Conservation (phyloP, 495 filamentous ascomycete species). For the Penicillium alfredii region DNA sequence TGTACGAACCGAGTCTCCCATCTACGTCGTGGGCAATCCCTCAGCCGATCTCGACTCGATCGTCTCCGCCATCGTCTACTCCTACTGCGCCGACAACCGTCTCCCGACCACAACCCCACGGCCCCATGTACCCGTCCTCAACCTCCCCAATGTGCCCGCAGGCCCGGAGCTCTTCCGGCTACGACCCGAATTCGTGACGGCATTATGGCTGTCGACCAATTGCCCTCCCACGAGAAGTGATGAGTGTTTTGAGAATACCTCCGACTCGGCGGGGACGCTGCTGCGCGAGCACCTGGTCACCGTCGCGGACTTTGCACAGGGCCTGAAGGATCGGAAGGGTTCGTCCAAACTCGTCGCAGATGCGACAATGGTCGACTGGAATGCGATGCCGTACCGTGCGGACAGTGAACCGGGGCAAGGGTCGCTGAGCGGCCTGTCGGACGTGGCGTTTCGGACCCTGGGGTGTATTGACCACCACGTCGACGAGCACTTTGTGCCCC, state of each 20-base stretch:
- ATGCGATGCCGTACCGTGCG: conserved; percentile 57
- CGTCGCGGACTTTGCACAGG: conserved; percentile 32
- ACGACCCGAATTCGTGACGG: conserved; percentile 66
- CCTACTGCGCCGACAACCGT: conserved; percentile 62
- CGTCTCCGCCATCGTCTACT: conserved; percentile 74
- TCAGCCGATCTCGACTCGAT: conserved; percentile 84
- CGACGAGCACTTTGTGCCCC: conserved; percentile 63
- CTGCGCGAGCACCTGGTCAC: conserved; percentile 39
- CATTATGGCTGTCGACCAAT: conserved; percentile 36
- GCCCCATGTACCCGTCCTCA: conserved; percentile 74
- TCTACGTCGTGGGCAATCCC: conserved; percentile 45
- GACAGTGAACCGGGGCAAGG: conserved; percentile 20
- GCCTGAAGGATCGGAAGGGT: conserved; percentile 8
- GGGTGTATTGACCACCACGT: conserved; percentile 93
- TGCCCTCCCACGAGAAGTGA: conserved; percentile 16
- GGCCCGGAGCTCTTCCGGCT: conserved; percentile 52
- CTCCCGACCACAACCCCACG: conserved; percentile 39
- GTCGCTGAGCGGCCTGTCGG: conserved; percentile 23
- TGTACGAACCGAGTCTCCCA: conserved; percentile 23
- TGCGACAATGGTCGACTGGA: conserved; percentile 81
- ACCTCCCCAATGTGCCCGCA: conserved; percentile 59
- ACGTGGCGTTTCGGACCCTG: conserved; percentile 45
- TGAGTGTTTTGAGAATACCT: conserved; percentile 26
- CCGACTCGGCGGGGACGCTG: conserved; percentile 27
- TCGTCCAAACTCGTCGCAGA: conserved; percentile 26